Conservation (phyloP, 768 basidiomycete genomes). For the Boletus rubescentipes region DNA sequence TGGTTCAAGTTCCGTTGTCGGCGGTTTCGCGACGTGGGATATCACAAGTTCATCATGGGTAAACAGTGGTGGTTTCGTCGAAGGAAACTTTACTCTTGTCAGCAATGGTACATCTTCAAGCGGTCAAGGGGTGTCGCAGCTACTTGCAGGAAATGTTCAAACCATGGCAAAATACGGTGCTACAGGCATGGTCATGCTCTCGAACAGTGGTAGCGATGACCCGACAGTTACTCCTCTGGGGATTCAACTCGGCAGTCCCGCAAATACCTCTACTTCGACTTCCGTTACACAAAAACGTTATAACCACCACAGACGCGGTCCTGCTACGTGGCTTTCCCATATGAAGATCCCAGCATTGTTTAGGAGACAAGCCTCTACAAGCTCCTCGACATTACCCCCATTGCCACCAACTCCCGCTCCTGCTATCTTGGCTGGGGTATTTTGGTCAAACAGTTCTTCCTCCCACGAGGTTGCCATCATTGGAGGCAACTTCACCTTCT, state of each 20-base stretch:
- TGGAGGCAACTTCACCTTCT: slow-evolving; percentile 86
- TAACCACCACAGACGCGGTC: slow-evolving; percentile 34
- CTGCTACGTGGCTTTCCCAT: slow-evolving; percentile 50
- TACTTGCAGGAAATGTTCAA: slow-evolving; percentile 66
- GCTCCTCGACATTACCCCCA: slow-evolving; percentile 54
- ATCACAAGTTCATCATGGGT: slow-evolving; percentile 60
- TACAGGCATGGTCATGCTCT: slow-evolving; percentile 74
- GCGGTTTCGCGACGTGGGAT: slow-evolving; percentile 80
- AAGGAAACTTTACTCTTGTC: slow-evolving; percentile 69
- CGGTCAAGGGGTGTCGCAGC: slow-evolving; percentile 45
- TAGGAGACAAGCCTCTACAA: slow-evolving; percentile 50
- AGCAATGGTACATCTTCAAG: slow-evolving; percentile 58
- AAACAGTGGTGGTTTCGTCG: slow-evolving; percentile 70
- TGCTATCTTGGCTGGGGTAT: slow-evolving; percentile 80
- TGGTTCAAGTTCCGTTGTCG: slow-evolving; percentile 37
- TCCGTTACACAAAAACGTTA: slow-evolving; percentile 40
- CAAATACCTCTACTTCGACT: slow-evolving; percentile 32
- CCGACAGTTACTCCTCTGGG: slow-evolving; percentile 63
- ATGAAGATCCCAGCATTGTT: slow-evolving; percentile 43
- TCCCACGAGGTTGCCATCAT: slow-evolving; percentile 69
- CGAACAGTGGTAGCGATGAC: slow-evolving; percentile 57
- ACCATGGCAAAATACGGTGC: slow-evolving; percentile 66
- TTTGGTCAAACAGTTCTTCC: slow-evolving; percentile 82
- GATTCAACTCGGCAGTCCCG: slow-evolving; percentile 48
- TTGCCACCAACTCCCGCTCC: slow-evolving; percentile 62